Base-by-base conservation (phyloP, 306 rosid genomes). In the Lagenaria siceraria region DNA sequence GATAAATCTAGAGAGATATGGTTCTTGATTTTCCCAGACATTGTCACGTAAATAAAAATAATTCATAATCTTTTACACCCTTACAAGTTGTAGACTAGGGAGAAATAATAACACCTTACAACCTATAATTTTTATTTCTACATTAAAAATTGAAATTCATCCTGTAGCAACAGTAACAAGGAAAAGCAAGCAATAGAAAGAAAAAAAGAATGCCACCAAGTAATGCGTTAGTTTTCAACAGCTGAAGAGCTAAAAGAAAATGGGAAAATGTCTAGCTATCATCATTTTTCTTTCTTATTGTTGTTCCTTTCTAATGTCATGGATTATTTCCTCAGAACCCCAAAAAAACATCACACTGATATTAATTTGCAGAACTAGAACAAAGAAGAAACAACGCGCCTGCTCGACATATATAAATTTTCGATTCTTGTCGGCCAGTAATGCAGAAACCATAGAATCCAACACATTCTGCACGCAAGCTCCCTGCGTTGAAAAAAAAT, bases 371-470 rank as follows among this genome's bases (percentile, higher is more conserved):
- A 54, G 52, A 55, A 56, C 69, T 18, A 51, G 24, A 13, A 72
- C 43, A 42, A 77, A 31, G 38, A 60, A 51, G n/a, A 25, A 78
- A 78, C 54, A 49, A 31, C 76, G 85, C 81, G 58, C 98, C 92
- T 84, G 89, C 77, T 95, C 98, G 72, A 88, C 97, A 81, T 92
- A 95, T 33, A 95, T 89, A 76, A 95, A 95, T 78, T 87, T 95
- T 29, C 98, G 95, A 81, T 90, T 95, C 88, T 88, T 86, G 83
- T 95, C 93, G 0, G 90, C 97, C 82, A 92, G 61, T 31, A 87
- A 59, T 1, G 87, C 90, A 9, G 90, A 75, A 40, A 87, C 78
- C 24, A 87, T 1, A 71, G 90, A 87, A 75, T 87, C 88, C 85
- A 87, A 46, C 64, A 87, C 88, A 83, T 87, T 87, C 76, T 87